phyloP scores from a whole-genome alignment of 139 green algal genomes.

The Picochlorum sp. region DNA sequence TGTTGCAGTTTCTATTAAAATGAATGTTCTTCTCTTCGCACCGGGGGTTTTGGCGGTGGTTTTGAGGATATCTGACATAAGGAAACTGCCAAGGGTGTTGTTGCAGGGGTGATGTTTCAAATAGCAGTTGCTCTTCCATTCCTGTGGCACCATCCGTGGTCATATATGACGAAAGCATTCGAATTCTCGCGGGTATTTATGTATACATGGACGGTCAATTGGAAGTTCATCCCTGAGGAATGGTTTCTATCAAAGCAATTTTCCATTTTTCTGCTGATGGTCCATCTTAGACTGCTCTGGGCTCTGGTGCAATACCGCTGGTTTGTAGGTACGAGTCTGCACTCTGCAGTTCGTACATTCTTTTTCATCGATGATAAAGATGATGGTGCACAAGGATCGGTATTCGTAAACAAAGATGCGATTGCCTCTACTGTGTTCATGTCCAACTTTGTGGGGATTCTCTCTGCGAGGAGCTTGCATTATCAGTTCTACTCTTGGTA shows the following conservation, averaged over 20 bases:
- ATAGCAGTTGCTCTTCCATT: constrained; percentile 54
- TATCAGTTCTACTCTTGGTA: constrained; percentile 89
- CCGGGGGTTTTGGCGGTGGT: constrained; percentile 56
- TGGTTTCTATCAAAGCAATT: constrained; percentile 53
- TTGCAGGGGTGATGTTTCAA: constrained; percentile 38
- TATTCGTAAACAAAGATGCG: constrained; percentile 1
- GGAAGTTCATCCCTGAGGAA: constrained; percentile 65
- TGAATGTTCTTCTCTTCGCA: constrained; percentile 78
- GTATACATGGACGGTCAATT: constrained; percentile 76
- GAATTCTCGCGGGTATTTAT: constrained; percentile 71
- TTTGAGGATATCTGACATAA: constrained; percentile 34
- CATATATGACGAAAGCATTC: constrained; percentile 57
- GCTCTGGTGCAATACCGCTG: constrained; percentile 47
- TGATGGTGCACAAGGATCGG: neutral
- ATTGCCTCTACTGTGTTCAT: constrained; percentile 41
- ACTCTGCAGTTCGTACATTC: neutral
- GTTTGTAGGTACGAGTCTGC: constrained; percentile 6
- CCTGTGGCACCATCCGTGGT: constrained; percentile 30
- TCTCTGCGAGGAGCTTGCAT: constrained; percentile 66
- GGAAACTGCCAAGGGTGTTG: constrained; percentile 6
- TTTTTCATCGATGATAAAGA: constrained; percentile 11
- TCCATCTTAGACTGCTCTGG: constrained; percentile 49
- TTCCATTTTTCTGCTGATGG: constrained; percentile 40
- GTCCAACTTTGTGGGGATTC: constrained; percentile 69
- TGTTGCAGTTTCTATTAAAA: constrained; percentile 75